phyloP scores from a whole-genome alignment of 495 filamentous ascomycete species.

The Chaetomium fimeti region DNA sequence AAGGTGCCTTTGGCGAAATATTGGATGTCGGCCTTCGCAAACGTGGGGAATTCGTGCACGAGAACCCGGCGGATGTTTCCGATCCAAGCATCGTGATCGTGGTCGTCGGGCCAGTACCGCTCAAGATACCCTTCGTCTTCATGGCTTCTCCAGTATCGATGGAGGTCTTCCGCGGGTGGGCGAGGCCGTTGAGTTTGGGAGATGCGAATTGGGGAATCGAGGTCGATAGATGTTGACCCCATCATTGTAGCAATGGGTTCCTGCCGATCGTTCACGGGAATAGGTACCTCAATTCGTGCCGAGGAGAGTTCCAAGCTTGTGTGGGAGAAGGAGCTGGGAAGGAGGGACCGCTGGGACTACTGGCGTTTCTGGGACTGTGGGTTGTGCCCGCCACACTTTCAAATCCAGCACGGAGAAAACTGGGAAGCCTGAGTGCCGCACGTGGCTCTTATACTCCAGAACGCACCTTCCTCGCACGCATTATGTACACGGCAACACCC shows the following conservation, averaged over 20 bases:
- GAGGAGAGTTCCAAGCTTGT: neutral
- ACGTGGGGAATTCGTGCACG: neutral
- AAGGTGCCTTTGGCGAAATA: slow-evolving; percentile 21
- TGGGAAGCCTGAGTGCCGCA: no score
- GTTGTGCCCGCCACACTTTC: neutral
- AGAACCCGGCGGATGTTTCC: slow-evolving; percentile 10
- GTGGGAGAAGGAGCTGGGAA: neutral
- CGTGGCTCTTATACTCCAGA: no score
- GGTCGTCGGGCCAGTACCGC: slow-evolving; percentile 17
- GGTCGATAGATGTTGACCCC: neutral
- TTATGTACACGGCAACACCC: no score
- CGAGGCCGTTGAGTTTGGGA: neutral
- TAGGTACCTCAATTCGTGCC: neutral
- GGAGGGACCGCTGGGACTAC: neutral
- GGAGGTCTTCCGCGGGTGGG: neutral
- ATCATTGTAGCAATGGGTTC: slow-evolving; percentile 5
- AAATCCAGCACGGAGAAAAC: no score
- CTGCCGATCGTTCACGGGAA: neutral
- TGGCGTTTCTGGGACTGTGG: neutral
- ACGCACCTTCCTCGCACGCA: no score
- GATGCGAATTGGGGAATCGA: slow-evolving; percentile 14
- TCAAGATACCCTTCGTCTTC: slow-evolving; percentile 18
- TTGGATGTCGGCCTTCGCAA: slow-evolving; percentile 15
- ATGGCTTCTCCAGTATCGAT: slow-evolving; percentile 20
- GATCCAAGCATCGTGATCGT: slow-evolving; percentile 18